Percentiles rank a stretch among this genome's conserved stretches.
These are phyloP conservation scores for Mariannaea sp. DNA, from an alignment of 2,329 filamentous ascomycete genomes.

Conservation along the genomic window DNA sequence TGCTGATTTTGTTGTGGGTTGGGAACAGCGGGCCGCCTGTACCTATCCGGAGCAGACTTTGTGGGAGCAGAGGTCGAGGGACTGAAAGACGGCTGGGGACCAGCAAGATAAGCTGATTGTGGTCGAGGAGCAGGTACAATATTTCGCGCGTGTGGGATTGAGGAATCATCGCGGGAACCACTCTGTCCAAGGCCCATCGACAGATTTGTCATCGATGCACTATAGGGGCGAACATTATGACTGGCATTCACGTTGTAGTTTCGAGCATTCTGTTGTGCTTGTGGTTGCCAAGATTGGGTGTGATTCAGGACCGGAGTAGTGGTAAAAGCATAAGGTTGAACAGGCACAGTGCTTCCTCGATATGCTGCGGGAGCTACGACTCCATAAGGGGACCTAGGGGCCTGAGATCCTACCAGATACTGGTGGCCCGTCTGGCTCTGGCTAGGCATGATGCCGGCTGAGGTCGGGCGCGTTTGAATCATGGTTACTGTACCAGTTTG, in stretches of 20 bases:
- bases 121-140: constrained; percentile 48
- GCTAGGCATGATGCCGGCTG: constrained; percentile 55
- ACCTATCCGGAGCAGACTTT: constrained; percentile 73
- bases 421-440: constrained; percentile 57
- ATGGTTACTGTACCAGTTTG: constrained; percentile 75
- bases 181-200: constrained; percentile 44
- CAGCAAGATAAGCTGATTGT: constrained; percentile 49
- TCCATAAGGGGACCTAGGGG: constrained; percentile 40
- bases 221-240: constrained; percentile 42
- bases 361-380: constrained; percentile 53
- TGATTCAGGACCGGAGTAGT: constrained; percentile 69
- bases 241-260: constrained; percentile 33
- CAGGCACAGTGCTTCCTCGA: constrained; percentile 61
- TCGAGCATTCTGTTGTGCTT: constrained; percentile 26
- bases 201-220: constrained; percentile 47
- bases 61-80: constrained; percentile 35
- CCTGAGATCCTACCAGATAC: constrained; percentile 50
- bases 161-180: constrained; percentile 59
- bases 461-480: constrained; percentile 73
- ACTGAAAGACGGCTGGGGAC: constrained; percentile 56
- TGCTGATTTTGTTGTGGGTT: constrained; percentile 42
- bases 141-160: constrained; percentile 50
- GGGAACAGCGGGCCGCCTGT: constrained; percentile 63
- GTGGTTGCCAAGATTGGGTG: constrained; percentile 56
- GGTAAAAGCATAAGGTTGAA: constrained; percentile 79